Evolutionary conservation across 768 basidiomycete genomes (phyloP), one percentile per base, ranked within the genome.

Genomic region (Steccherinum ochraceum): DNA sequence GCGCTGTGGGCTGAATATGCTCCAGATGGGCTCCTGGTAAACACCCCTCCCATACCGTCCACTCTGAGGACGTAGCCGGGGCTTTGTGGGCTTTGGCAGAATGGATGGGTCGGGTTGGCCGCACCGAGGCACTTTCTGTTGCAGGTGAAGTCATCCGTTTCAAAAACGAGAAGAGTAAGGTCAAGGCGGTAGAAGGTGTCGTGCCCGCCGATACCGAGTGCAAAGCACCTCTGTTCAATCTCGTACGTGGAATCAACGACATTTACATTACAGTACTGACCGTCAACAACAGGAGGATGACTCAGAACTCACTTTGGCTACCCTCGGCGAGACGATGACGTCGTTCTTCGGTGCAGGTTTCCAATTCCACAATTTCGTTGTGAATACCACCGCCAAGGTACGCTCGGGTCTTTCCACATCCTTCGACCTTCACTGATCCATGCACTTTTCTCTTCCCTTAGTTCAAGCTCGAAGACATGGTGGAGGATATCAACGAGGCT

Each of bases 401-500:
- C 27, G 66, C 60, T 3, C 48, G 7, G 27, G 16, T 12, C n/a
- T 50, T n/a, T 19, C 48, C 18, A 13, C 19, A 39, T 46, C 41
- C 16, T 43, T 43, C 10, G 21, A 43, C 41, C 7, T 10, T n/a
- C 41, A 43, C 41, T 39, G 11, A 39, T 10, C 41, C 41, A 43
- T 27, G 5, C 18, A 48, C 39, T n/a, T n/a, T n/a, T n/a, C n/a
- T n/a, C n/a, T n/a, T n/a, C n/a, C n/a, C n/a, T 10, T 58, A 89
- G 84, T 69, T 87, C 57, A 75, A 72, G 42, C 72, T 79, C 23
- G 84, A 88, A 49, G 86, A 89, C 55, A 65, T 77, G 39, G 78
- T 90, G 5, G 87, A 91, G 61, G 86, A 89, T 45, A 87, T 90
- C 60, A 93, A 92, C 61, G 89, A 91, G 61, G 78, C 82, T 45